Evolutionary conservation across 176 grass and related monocot genomes (phyloP), one percentile per base, ranked within the genome.

Genomic region (Raddia guianensis): DNA sequence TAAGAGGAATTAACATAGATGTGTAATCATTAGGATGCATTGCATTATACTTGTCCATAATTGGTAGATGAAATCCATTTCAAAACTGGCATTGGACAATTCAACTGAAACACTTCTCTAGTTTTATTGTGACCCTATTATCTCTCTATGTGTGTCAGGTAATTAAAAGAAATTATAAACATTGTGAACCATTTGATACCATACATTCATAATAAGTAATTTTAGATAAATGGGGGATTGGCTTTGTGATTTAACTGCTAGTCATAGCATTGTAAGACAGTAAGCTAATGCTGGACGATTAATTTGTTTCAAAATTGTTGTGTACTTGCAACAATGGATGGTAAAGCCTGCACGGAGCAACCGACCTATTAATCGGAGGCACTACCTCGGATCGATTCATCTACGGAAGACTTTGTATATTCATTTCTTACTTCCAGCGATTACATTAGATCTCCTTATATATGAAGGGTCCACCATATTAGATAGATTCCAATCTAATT

Each of bases 1-100:
- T 70, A 65, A 66, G 59, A 49, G 35, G 27, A 47, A 62, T 83
- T 65, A 53, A 68, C 18, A 70, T n/a, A 61, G 21, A 83, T 65
- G 43, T 43, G 43, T 68, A 49, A 32, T 49, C 54, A 75, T 84
- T 12, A 63, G n/a, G 50, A 89, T 46, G 52, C 33, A 56, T 44
- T 46, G 52, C 33, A 56, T 44, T 54, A 72, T 70, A 56, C 2
- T 44, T 54, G 64, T 70, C 56, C 2, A 71, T 12, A 64, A 53
- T 18, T 79, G 61, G 13, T 82, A 15, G 48, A 21, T 40, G 12
- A 48, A 72, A 70, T 49, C 19, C 57, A 33, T 72, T 72, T 61
- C 9, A 63, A 33, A 56, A 84, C 52, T 76, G 52, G 3, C 10
- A 57, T 40, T 80, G 10, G 8, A 69, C 27, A 65, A 74, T 40